Percentiles rank a stretch among this genome's conserved stretches.
phyloP scores from a whole-genome alignment of 805 yeast species.

The Candida dajiaensis region DNA sequence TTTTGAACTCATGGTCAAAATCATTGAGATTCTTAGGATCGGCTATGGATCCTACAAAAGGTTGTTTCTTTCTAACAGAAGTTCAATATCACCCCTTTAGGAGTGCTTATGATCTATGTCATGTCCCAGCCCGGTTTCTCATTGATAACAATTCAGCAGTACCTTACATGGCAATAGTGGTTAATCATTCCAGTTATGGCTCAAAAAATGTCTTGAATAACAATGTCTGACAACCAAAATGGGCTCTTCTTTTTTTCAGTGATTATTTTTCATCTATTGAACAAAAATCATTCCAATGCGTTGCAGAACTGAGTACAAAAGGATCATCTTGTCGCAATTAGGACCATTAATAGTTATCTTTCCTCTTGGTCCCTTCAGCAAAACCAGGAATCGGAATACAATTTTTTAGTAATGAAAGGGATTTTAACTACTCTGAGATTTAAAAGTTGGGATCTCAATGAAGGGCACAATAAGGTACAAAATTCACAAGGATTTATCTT shows the following conservation, averaged over 20 bases:
- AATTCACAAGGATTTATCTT: not conserved
- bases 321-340: conserved; percentile 5
- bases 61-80: not conserved
- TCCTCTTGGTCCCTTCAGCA: not conserved
- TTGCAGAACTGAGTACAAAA: conserved; percentile 15
- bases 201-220: not conserved
- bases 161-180: not conserved
- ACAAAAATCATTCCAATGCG: conserved; percentile 17
- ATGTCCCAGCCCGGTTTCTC: not conserved
- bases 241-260: conserved; percentile 14
- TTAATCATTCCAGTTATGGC: not conserved
- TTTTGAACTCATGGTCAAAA: not conserved
- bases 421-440: not conserved
- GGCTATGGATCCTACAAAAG: not conserved
- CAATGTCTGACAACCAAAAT: not conserved
- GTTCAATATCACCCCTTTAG: not conserved
- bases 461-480: conserved; percentile 17
- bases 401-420: not conserved
- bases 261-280: conserved; percentile 15
- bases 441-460: conserved; percentile 3
- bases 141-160: not conserved
- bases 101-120: not conserved
- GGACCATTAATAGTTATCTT: not conserved
- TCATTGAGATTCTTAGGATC: not conserved
- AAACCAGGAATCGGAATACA: not conserved